A percentile compares a stretch with the other conserved stretches of the same genome.
Evolutionary conservation across 2,329 filamentous ascomycete genomes (phyloP).

Genomic region (Fusarium oxysporum): DNA sequence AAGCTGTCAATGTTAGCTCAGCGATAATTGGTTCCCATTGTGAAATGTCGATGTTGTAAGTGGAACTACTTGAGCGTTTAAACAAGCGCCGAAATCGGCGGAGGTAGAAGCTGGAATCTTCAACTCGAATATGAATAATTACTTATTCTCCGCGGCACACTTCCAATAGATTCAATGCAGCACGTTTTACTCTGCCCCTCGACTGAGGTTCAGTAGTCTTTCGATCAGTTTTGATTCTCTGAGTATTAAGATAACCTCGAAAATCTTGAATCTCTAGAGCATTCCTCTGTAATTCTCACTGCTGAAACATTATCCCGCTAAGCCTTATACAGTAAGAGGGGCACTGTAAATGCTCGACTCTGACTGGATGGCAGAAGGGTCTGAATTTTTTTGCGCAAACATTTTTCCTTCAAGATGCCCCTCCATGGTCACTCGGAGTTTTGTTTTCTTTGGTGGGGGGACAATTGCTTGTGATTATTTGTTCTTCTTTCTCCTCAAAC

Average conservation of each 20-base stretch:
- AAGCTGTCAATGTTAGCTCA: background rate
- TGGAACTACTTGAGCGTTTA: constrained; percentile 12
- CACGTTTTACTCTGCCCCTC: background rate
- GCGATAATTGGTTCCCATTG: background rate
- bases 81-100: constrained; percentile 18
- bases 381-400: constrained; percentile 38
- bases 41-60: constrained; percentile 1
- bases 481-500: constrained; percentile 28
- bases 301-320: constrained; percentile 35
- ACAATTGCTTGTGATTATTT: constrained; percentile 21
- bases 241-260: background rate
- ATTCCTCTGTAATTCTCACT: constrained; percentile 4
- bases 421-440: constrained; percentile 37
- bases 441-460: constrained; percentile 39
- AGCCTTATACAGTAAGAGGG: constrained; percentile 49
- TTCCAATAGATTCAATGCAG: too few relatives aligned
- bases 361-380: constrained; percentile 40
- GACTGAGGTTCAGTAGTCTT: background rate
- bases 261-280: background rate
- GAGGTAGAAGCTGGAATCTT: constrained; percentile 3
- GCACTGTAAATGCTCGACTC: constrained; percentile 32
- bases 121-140: background rate
- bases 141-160: background rate
- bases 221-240: too few relatives aligned
- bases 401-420: constrained; percentile 39